Evolutionary conservation across 2,329 filamentous ascomycete species (phyloP).

Genomic region (Botrytis fabae): DNA sequence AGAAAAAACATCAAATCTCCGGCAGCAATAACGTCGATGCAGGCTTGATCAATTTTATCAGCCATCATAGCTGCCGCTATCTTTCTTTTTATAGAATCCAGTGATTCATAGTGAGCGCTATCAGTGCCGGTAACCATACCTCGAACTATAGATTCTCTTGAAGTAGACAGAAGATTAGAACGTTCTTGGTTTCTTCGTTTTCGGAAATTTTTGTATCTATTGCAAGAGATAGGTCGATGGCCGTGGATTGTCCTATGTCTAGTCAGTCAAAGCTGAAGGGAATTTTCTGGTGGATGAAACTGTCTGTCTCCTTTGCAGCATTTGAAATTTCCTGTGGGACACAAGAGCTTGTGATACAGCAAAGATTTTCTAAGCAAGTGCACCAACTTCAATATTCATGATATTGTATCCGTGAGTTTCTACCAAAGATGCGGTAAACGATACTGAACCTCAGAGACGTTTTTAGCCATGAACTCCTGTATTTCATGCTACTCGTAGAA

Average conservation of each 20-base stretch:
- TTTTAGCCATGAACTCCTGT: background rate
- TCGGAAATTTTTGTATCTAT: background rate
- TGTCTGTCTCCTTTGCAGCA: background rate
- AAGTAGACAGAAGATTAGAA: background rate
- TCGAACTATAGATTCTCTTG: background rate
- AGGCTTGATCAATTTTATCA: background rate
- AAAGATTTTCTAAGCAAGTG: background rate
- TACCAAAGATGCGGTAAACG: background rate
- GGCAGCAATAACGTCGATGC: background rate
- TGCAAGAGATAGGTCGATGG: background rate
- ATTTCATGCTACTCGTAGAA: background rate
- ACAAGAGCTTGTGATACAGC: background rate
- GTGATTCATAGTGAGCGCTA: background rate
- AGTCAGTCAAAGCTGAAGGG: background rate
- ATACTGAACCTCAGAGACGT: background rate
- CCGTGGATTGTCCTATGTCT: background rate
- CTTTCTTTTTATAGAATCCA: background rate
- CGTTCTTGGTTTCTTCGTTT: background rate
- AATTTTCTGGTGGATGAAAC: background rate
- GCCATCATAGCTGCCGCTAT: background rate
- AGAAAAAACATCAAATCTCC: background rate
- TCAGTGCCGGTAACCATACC: slow-evolving; percentile 4
- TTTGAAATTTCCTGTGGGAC: background rate
- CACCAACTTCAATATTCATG: background rate
- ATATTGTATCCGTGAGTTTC: background rate